Evolutionary conservation across 2,329 filamentous ascomycete genomes (phyloP).

Genomic region (Ophiostoma tasmaniense): DNA sequence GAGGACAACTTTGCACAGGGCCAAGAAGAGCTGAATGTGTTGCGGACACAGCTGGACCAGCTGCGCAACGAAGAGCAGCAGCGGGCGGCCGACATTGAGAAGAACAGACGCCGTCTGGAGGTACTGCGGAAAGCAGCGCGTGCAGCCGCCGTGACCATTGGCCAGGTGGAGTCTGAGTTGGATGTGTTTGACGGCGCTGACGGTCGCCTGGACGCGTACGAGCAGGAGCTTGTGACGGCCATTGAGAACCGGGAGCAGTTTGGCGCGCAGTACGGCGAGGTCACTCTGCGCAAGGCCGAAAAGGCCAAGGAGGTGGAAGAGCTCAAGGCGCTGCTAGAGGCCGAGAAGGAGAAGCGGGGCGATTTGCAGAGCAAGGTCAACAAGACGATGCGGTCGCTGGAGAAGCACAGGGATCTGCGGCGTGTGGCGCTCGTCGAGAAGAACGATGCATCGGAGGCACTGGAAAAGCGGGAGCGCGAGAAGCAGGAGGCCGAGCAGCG

Average conservation of each 20-base stretch:
- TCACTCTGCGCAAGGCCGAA: conserved; percentile 40
- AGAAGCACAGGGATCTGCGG: conserved; percentile 34
- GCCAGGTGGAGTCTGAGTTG: conserved; percentile 48
- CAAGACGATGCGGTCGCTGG: background rate
- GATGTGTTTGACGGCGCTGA: conserved; percentile 61
- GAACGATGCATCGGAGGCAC: conserved; percentile 40
- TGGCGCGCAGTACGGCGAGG: conserved; percentile 47
- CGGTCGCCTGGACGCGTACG: conserved; percentile 52
- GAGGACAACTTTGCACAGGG: conserved; percentile 45
- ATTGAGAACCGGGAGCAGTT: conserved; percentile 38
- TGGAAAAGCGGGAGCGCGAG: conserved; percentile 35
- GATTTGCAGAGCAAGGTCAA: conserved; percentile 18
- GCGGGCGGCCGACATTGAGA: conserved; percentile 40
- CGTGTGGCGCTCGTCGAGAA: conserved; percentile 49
- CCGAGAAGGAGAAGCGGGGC: background rate
- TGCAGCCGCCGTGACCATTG: conserved; percentile 50
- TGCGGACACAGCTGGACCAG: conserved; percentile 42
- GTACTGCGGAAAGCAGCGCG: conserved; percentile 48
- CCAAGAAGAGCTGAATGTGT: conserved; percentile 43
- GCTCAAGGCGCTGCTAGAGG: conserved; percentile 27
- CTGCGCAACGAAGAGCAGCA: conserved; percentile 40
- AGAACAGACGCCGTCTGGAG: conserved; percentile 36
- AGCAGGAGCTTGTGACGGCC: conserved; percentile 46
- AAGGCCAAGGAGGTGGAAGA: conserved; percentile 37
- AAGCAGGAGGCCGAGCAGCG: conserved; percentile 33